Base-by-base conservation (phyloP, 768 basidiomycete species). In the Mycena polygramma region DNA sequence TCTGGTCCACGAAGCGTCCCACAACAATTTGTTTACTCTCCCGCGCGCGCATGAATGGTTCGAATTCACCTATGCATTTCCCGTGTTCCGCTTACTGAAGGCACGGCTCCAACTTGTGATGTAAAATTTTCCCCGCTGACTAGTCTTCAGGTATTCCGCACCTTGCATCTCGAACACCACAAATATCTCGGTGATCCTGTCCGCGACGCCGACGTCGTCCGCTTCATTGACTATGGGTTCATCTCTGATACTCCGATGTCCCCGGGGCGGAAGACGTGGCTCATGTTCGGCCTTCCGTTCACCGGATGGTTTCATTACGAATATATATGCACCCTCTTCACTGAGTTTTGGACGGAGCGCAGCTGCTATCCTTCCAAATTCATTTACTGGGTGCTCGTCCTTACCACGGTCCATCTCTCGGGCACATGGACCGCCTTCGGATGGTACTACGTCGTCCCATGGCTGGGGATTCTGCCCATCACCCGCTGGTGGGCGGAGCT, bases 231-330 rank as follows among this genome's bases (percentile, higher is more conserved):
- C n/a, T 65, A 65, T 46, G 63, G 63, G 2, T 65, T 65, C 63
- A 65, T 65, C 11, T n/a, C 54, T 4, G 63, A 65, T 20, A 49
- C 54, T 14, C 63, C 43, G 1, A 57, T 65, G 63, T 65, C 63
- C 5, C 54, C 63, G 17, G 7, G 14, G 3, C 63, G 63, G 45
- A 65, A 65, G 24, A 65, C 63, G 15, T 65, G 63, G 63, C 54
- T 65, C 35, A 65, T 65, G 19, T 65, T 65, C 5, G 63, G 63
- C 13, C 63, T 65, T 45, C 63, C 63, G 2, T 65, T 9, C 13
- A 65, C 63, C 0, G 63, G 63, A 1, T 65, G 63, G 63, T 65
- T 65, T 55, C 63, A 65, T 9, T 65, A 65, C 55, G 63, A 65
- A 37, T 65, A 65, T 14, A 37, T 64, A 30, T 48, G 49, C 19